Evolutionary conservation across 2,329 filamentous ascomycete species (phyloP).

Genomic region (Stagonosporopsis vannaccii): DNA sequence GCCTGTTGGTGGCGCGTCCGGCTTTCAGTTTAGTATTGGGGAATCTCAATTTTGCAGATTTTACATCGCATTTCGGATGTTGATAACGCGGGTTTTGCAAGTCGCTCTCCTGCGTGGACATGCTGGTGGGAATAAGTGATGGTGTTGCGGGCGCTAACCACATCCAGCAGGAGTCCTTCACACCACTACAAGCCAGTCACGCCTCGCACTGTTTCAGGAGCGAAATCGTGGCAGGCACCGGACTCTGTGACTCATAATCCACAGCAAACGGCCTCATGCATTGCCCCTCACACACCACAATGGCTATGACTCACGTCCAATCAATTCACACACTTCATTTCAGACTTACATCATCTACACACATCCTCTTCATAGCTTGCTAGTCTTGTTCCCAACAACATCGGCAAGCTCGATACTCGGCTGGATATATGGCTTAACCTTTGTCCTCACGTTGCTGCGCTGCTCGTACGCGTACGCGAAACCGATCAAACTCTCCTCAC

Average conservation of each 20-base stretch:
- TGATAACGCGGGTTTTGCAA: neutral
- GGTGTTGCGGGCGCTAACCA: neutral
- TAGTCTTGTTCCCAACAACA: conserved; percentile 41
- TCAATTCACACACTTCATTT: neutral
- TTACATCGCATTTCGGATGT: no score
- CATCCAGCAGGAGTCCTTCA: neutral
- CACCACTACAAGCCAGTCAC: neutral
- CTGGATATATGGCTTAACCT: conserved; percentile 58
- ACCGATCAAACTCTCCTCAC: conserved; percentile 67
- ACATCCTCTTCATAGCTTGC: neutral
- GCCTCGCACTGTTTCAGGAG: neutral
- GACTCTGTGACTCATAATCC: neutral
- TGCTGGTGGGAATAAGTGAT: neutral
- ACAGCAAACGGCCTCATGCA: neutral
- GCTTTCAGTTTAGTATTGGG: no score
- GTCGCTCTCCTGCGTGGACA: neutral
- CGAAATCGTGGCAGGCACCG: no score
- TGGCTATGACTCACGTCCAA: neutral
- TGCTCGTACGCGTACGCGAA: conserved; percentile 75
- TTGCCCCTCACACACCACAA: neutral
- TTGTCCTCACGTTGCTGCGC: conserved; percentile 58
- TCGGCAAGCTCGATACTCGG: conserved; percentile 58
- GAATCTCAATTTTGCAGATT: no score
- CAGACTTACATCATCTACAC: neutral
- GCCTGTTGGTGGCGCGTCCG: neutral